Evolutionary conservation across 257 asterid species (phyloP).

Genomic region (Fraxinus americana): DNA sequence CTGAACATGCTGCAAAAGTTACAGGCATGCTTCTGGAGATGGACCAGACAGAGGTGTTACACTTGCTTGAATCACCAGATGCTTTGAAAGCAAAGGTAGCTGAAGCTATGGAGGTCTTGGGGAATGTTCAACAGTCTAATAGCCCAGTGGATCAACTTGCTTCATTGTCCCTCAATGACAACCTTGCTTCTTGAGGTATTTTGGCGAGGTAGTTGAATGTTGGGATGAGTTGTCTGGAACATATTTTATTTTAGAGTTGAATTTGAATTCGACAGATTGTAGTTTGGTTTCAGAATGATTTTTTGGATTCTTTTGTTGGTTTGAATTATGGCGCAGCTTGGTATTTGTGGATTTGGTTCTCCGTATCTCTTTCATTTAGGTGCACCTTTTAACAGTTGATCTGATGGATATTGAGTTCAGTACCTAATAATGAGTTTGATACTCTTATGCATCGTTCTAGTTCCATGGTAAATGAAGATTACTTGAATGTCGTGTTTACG

Average conservation of each 20-base stretch:
- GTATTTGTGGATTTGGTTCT: background rate
- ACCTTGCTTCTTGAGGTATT: constrained; percentile 31
- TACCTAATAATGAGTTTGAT: background rate
- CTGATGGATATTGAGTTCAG: background rate
- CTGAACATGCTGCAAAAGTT: constrained; percentile 47
- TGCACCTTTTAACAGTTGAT: background rate
- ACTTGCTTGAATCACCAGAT: constrained; percentile 60
- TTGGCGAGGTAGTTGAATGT: background rate
- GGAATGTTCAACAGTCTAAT: constrained; percentile 45
- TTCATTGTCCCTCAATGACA: constrained; percentile 46
- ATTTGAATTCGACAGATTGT: background rate
- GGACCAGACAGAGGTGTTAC: constrained; percentile 63
- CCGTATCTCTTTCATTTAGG: background rate
- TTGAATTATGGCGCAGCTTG: background rate
- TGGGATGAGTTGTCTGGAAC: background rate
- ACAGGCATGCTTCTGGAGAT: constrained; percentile 59
- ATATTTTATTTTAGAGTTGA: background rate
- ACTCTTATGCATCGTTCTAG: background rate
- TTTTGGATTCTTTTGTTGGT: background rate
- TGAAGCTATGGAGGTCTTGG: constrained; percentile 56
- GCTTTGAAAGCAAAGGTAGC: constrained; percentile 53
- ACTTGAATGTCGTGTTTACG: background rate
- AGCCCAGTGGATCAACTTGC: constrained; percentile 50
- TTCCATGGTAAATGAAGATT: background rate
- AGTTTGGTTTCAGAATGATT: background rate